Evolutionary conservation across 2,329 filamentous ascomycete species (phyloP).

Genomic region (Dendryphion nanum): DNA sequence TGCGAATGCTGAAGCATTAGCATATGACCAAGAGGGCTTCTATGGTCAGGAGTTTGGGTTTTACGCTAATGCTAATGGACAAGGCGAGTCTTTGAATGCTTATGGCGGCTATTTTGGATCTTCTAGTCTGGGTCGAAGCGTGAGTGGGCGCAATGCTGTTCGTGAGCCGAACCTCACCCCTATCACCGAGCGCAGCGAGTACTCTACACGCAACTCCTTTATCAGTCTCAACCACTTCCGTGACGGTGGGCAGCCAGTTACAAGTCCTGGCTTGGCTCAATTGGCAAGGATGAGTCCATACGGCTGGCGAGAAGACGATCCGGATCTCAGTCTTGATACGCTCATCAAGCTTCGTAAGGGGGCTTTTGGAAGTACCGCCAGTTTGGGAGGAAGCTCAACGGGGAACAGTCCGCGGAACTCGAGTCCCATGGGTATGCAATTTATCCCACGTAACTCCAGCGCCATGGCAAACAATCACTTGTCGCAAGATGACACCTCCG

Average conservation of each 20-base stretch:
- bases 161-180: slow-evolving; percentile 91
- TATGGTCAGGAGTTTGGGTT: slow-evolving; percentile 98
- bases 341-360: slow-evolving; percentile 70
- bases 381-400: slow-evolving; percentile 49
- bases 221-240: slow-evolving; percentile 65
- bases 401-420: slow-evolving; percentile 37
- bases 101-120: slow-evolving; percentile 90
- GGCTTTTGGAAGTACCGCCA: slow-evolving; percentile 78
- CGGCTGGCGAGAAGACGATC: slow-evolving; percentile 56
- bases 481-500: slow-evolving; percentile 17
- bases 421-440: slow-evolving; percentile 39
- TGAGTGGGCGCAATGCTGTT: slow-evolving; percentile 62
- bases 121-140: slow-evolving; percentile 63
- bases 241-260: slow-evolving; percentile 52
- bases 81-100: slow-evolving; percentile 58
- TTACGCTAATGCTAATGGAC: slow-evolving; percentile 69
- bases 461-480: slow-evolving; percentile 19
- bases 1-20: slow-evolving; percentile 89
- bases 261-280: slow-evolving; percentile 75
- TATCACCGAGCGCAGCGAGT: slow-evolving; percentile 94
- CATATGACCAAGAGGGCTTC: slow-evolving; percentile 88
- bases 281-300: slow-evolving; percentile 59
- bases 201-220: slow-evolving; percentile 89
- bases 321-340: slow-evolving; percentile 71
- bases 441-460: slow-evolving; percentile 25